Evolutionary conservation across 78 protist genomes (phyloP).

Genomic region (Dictyostelium brefeldianum): DNA sequence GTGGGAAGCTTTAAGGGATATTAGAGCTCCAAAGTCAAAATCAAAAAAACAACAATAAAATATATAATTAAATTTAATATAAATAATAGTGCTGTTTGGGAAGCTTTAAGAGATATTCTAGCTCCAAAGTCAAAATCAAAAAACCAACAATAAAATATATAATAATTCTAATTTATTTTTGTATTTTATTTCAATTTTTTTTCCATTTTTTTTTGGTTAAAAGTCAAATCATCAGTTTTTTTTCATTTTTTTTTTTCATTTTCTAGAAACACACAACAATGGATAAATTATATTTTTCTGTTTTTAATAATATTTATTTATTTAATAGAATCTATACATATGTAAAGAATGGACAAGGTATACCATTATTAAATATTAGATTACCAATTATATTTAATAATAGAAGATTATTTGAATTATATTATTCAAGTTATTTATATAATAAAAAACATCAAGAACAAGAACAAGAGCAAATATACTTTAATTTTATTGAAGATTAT

Average conservation of each 20-base stretch:
- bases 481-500: background rate
- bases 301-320: background rate
- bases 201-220: too few relatives aligned
- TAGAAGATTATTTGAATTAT: background rate
- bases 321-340: background rate
- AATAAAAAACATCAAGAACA: background rate
- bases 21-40: background rate
- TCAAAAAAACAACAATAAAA: too few relatives aligned
- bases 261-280: too few relatives aligned
- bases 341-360: background rate
- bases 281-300: background rate
- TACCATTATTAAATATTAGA: background rate
- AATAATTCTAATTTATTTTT: too few relatives aligned
- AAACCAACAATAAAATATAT: too few relatives aligned
- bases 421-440: background rate
- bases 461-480: background rate
- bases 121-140: background rate
- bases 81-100: constrained; percentile 83
- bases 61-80: too few relatives aligned
- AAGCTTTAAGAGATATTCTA: constrained; percentile 62
- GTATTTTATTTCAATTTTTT: too few relatives aligned
- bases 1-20: constrained; percentile 81
- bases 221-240: too few relatives aligned
- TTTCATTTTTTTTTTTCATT: too few relatives aligned
- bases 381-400: background rate